phyloP scores from a whole-genome alignment of 164 flowering plant genomes.

The Kalanchoe fedtschenkoi region DNA sequence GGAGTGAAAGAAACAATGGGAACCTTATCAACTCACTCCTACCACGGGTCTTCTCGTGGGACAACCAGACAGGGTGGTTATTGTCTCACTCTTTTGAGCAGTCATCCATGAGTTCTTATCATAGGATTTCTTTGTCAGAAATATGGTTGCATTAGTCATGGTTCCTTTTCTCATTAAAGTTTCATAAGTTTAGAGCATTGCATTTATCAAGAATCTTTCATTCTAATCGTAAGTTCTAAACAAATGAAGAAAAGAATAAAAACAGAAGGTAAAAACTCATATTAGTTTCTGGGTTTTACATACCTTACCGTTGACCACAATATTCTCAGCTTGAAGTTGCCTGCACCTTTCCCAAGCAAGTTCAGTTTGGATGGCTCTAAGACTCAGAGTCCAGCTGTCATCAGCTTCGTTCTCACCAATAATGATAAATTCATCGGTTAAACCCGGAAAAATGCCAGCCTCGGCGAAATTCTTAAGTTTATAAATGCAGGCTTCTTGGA shows the following conservation, averaged over 20 bases:
- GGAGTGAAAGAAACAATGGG: too few relatives aligned
- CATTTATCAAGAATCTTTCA: too few relatives aligned
- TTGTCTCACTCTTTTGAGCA: too few relatives aligned
- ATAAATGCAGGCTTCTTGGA: conserved; percentile 72
- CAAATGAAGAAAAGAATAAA: background rate
- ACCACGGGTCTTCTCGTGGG: too few relatives aligned
- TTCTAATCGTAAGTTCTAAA: background rate
- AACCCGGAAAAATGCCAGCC: conserved; percentile 79
- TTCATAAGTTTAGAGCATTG: too few relatives aligned
- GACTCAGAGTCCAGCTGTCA: conserved; percentile 75
- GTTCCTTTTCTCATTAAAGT: too few relatives aligned
- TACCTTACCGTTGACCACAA: conserved; percentile 87
- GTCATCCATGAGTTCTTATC: too few relatives aligned
- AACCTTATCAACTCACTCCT: too few relatives aligned
- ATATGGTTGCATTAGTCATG: too few relatives aligned
- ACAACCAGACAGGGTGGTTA: too few relatives aligned
- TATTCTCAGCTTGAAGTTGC: conserved; percentile 95
- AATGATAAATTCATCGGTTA: conserved; percentile 70
- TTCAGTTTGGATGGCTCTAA: conserved; percentile 53
- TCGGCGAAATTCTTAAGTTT: conserved; percentile 54
- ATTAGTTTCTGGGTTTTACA: conserved; percentile 5
- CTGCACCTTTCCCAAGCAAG: conserved; percentile 96
- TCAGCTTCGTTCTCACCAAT: conserved; percentile 70
- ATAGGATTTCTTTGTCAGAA: too few relatives aligned
- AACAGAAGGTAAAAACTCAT: background rate